Evolutionary conservation across 805 yeast species (phyloP).

Genomic region (Saccharomycopsis synnaedendra): DNA sequence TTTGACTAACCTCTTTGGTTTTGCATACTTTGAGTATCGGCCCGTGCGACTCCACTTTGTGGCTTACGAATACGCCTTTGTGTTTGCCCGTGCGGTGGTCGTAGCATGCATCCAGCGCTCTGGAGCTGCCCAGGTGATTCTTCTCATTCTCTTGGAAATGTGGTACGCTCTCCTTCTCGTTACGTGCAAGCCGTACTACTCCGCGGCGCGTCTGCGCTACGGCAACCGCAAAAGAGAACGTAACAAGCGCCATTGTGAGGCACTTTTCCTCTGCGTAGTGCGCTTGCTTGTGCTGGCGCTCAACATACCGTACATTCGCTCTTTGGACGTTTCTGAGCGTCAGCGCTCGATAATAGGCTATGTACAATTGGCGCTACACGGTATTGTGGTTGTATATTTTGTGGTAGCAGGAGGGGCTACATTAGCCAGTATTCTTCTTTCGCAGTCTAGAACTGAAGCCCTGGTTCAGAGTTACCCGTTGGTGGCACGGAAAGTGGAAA

Average conservation of each 20-base stretch:
- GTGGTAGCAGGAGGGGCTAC: constrained; percentile 5
- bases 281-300: constrained; percentile 29
- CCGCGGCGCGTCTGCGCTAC: constrained; percentile 16
- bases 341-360: constrained; percentile 32
- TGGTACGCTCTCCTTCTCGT: constrained; percentile 21
- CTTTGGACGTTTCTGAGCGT: constrained; percentile 27
- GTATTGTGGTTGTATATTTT: constrained; percentile 17
- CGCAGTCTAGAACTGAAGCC: not conserved
- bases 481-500: not conserved
- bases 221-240: not conserved
- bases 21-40: constrained; percentile 30
- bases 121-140: constrained; percentile 34
- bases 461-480: not conserved
- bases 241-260: not conserved
- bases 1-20: constrained; percentile 35
- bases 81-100: constrained; percentile 28
- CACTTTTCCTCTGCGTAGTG: constrained; percentile 27
- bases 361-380: constrained; percentile 31
- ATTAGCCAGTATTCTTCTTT: constrained; percentile 6
- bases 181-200: constrained; percentile 23
- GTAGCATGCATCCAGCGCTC: constrained; percentile 33
- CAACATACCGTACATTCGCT: constrained; percentile 31
- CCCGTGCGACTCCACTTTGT: constrained; percentile 31
- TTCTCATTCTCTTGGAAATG: constrained; percentile 28
- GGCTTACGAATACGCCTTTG: constrained; percentile 25